Base-by-base conservation (phyloP, 768 basidiomycete species). In the Rhodotorula diobovata region DNA sequence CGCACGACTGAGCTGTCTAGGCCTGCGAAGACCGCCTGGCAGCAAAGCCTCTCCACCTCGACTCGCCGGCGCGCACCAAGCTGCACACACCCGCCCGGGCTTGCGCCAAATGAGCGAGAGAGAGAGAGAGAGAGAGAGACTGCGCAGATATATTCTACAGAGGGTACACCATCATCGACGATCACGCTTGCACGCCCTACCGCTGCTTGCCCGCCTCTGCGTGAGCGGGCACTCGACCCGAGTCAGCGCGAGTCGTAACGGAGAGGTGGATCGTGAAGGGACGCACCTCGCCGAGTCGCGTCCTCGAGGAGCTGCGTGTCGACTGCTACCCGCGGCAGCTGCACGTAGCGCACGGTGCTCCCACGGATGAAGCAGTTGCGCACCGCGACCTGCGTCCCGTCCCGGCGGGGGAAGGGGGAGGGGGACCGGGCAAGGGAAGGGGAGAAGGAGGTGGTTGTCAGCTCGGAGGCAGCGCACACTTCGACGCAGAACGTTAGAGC, bases 341-440 rank as follows among this genome's bases (percentile, higher is more conserved):
- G 91, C 30, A 98, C 96, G 78, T 99, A 99, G 75, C 96, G 89
- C 63, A 99, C 94, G 23, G 98, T 96, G 28, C 93, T 95, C 73
- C 96, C 96, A 54, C 96, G 89, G 77, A 99, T 99, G 80, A 99
- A 99, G 80, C 93, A 96, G 81, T 98, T 98, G 23, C 69, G 56
- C 35, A 67, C 59, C 15, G 41, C 54, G 53, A 68, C n/a, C 60
- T 61, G 55, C 10, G 46, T n/a, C n/a, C n/a, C n/a, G n/a, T n/a
- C n/a, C 23, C 18, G 41, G 57, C 6, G 32, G 35, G n/a, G 30
- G 35, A 54, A 41, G n/a, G 14, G 32, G 61, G n/a, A n/a, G n/a
- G n/a, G n/a, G n/a, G n/a, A n/a, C n/a, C n/a, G n/a, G n/a, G n/a
- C n/a, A n/a, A n/a, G n/a, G n/a, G n/a, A 53, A 37, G 23, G 12